Conservation (phyloP, 1,139 yeast genomes). For the Zygosaccharomyces pseudobailii region DNA sequence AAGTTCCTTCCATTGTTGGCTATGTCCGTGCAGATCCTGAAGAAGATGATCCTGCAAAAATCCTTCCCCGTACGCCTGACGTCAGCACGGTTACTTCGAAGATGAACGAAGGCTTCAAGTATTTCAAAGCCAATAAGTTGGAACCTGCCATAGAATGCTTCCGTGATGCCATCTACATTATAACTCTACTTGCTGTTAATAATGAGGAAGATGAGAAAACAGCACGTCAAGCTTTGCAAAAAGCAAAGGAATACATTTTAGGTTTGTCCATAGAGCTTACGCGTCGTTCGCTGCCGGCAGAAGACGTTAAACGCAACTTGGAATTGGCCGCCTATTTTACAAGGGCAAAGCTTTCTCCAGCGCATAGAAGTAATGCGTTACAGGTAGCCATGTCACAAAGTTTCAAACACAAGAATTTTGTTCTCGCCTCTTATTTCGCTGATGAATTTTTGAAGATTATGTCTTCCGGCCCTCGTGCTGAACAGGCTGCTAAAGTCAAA, state of each 20-base stretch:
- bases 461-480: conserved; percentile 74
- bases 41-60: conserved; percentile 46
- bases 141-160: conserved; percentile 75
- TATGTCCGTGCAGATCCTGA: conserved; percentile 67
- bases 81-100: conserved; percentile 59
- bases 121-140: conserved; percentile 77
- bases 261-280: conserved; percentile 87
- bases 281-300: conserved; percentile 72
- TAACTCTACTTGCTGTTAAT: conserved; percentile 67
- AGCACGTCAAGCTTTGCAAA: conserved; percentile 63
- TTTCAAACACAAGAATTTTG: conserved; percentile 80
- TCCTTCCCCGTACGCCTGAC: conserved; percentile 71
- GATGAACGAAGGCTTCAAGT: conserved; percentile 72
- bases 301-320: conserved; percentile 74
- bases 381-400: conserved; percentile 95
- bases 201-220: conserved; percentile 71
- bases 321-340: conserved; percentile 97
- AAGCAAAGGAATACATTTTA: conserved; percentile 85
- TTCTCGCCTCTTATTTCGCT: conserved; percentile 89
- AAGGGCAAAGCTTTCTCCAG: conserved; percentile 71
- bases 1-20: conserved; percentile 63
- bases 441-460: conserved; percentile 68
- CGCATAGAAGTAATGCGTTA: conserved; percentile 81
- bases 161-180: conserved; percentile 73
- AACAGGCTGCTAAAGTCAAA: conserved; percentile 80